Base-by-base conservation (phyloP, 768 basidiomycete species). In the Calocybe gangraenosa region DNA sequence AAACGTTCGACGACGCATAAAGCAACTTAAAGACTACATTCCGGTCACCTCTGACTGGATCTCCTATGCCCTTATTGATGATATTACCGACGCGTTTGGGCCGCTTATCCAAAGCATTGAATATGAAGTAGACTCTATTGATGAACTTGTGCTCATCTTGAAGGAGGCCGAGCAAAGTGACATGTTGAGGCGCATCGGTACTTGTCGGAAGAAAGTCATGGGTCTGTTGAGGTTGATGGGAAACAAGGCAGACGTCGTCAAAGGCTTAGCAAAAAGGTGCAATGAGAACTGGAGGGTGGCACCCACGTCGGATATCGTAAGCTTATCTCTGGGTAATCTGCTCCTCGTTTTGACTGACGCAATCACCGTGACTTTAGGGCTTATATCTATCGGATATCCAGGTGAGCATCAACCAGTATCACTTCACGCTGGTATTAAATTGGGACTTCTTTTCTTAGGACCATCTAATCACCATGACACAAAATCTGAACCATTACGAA, bases 31-130 rank as follows among this genome's bases (percentile, higher is more conserved):
- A 62, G 96, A 99, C 71, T 98, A 98, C 68, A 98, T 99, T 63
- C 87, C 79, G 52, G 96, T 98, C 58, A 98, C 96, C 7, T 95
- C 94, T 3, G 96, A 99, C 69, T 99, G 96, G 96, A 99, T 99
- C 53, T 97, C 94, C 3, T 99, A 99, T 57, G 96, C 96, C 8
- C 79, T 99, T 48, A 99, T 99, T 60, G 96, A 99, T 67, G 96
- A 99, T 67, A 98, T 99, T 63, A 98, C 96, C 38, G 96, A 99
- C 60, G 95, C 93, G 7, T 99, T 99, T 62, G 96, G 96, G 11
- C 96, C 96, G 3, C 78, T 99, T 47, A 98, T 99, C 57, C 96
- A 98, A 65, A 84, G 85, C 61, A 99, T 98, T 65, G 96, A 99
- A 64, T 98, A 98, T 56, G 96, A 99, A 67, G 96, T 99, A 66